Base-by-base conservation (phyloP, 2,329 filamentous ascomycete genomes). In the Fusarium transvaalense region DNA sequence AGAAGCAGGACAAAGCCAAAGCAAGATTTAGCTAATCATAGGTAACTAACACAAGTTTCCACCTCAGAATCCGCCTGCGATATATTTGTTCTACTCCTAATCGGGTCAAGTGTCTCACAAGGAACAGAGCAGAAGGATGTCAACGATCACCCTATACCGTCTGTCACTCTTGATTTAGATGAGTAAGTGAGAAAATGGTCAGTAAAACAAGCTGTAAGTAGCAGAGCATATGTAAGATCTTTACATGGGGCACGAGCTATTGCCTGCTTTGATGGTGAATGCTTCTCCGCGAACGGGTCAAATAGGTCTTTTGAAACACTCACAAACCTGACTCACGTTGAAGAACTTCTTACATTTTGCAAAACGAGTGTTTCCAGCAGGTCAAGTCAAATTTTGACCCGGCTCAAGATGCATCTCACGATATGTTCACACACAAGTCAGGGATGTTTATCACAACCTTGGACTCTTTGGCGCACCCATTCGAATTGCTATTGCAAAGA, bases 61-160 rank as follows among this genome's bases (percentile, higher is more conserved):
- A 50, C 62, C 50, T 64, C 52, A 60, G 37, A 62, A 48, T 37
- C 38, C 31, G 52, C 25, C 37, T 63, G 56, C 47, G 38, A 32
- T 31, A 31, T 27, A 25, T 19, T 34, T 58, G 42, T 66, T 67
- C 53, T 67, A 67, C 66, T 66, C 66, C 66, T 34, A 55, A 64
- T 50, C 19, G 35, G 45, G 60, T 47, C 9, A 64, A 47, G 39
- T 31, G 35, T 25, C 35, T 38, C 17, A 43, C 21, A 19, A 35
- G 23, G 17, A 43, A 53, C 10, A 43, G 53, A 46, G 34, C 32
- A 29, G 34, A n/a, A 45, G 43, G 12, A 27, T 34, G 10, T 13
- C 27, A 27, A 12, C 8, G 12, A 37, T 27, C 45, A 59, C 32
- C 31, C 23, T 61, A 61, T 48, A 37, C n/a, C 15, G 14, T 10